phyloP scores from a whole-genome alignment of 106 monocot species.

The Platanthera guangdongensis region DNA sequence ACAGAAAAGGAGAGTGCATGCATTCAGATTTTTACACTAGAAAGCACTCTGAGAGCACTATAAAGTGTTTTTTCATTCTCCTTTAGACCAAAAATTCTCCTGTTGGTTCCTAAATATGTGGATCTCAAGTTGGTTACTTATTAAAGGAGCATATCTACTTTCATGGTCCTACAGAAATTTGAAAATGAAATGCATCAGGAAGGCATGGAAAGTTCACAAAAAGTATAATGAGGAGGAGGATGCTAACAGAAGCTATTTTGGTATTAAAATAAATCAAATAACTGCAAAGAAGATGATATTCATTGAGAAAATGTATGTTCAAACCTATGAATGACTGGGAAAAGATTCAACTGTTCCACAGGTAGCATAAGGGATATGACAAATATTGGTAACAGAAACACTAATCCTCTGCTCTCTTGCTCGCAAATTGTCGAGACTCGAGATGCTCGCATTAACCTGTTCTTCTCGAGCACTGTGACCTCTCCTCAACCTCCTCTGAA shows the following conservation, averaged over 20 bases:
- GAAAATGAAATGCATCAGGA: neutral
- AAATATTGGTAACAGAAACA: neutral
- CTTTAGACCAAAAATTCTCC: neutral
- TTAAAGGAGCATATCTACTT: neutral
- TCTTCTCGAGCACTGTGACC: no score
- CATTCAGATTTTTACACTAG: neutral
- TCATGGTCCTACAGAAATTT: neutral
- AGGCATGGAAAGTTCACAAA: neutral
- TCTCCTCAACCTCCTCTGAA: no score
- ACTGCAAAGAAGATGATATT: neutral
- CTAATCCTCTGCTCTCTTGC: no score
- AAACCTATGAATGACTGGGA: neutral
- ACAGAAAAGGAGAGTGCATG: neutral
- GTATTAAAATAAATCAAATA: neutral
- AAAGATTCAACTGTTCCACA: neutral
- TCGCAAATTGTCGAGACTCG: no score
- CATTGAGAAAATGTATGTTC: neutral
- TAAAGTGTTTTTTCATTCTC: neutral
- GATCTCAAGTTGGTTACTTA: neutral
- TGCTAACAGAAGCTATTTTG: neutral
- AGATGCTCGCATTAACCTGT: no score
- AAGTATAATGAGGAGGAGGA: neutral
- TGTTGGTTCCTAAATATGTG: neutral
- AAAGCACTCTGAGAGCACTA: neutral
- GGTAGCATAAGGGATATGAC: neutral